phyloP scores from a whole-genome alignment of 768 basidiomycete genomes.

The Paxillus ammoniavirescens region DNA sequence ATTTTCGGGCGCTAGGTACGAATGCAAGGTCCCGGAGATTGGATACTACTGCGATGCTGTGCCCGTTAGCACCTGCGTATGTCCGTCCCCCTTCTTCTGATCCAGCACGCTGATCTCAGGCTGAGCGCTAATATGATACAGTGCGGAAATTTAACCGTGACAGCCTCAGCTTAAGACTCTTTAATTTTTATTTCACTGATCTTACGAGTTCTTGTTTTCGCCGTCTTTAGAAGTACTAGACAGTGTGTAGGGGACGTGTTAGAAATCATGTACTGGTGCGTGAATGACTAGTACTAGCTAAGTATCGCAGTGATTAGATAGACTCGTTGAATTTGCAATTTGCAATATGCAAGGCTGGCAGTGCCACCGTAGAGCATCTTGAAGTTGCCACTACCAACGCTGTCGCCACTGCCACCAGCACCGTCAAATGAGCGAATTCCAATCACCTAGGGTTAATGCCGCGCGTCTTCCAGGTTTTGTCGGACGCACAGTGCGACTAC shows the following conservation, averaged over 20 bases:
- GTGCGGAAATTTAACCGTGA: conserved; percentile 12
- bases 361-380: too few relatives aligned
- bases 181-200: too few relatives aligned
- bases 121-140: conserved; percentile 1
- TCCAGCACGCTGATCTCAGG: neutral
- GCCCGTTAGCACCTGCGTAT: conserved; percentile 15
- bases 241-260: too few relatives aligned
- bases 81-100: neutral
- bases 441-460: conserved; percentile 59
- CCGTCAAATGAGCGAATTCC: conserved; percentile 23
- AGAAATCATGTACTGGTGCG: too few relatives aligned
- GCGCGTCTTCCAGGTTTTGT: conserved; percentile 50
- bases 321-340: too few relatives aligned
- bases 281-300: too few relatives aligned
- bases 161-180: neutral
- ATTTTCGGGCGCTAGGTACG: conserved; percentile 7
- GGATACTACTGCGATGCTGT: conserved; percentile 9
- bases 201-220: too few relatives aligned
- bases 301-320: too few relatives aligned
- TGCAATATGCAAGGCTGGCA: too few relatives aligned
- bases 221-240: neutral
- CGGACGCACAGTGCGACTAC: conserved; percentile 56
- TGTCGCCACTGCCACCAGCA: neutral
- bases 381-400: neutral
- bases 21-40: conserved; percentile 10